Conservation (phyloP, 2,329 filamentous ascomycete genomes). For the Cercospora sesami region DNA sequence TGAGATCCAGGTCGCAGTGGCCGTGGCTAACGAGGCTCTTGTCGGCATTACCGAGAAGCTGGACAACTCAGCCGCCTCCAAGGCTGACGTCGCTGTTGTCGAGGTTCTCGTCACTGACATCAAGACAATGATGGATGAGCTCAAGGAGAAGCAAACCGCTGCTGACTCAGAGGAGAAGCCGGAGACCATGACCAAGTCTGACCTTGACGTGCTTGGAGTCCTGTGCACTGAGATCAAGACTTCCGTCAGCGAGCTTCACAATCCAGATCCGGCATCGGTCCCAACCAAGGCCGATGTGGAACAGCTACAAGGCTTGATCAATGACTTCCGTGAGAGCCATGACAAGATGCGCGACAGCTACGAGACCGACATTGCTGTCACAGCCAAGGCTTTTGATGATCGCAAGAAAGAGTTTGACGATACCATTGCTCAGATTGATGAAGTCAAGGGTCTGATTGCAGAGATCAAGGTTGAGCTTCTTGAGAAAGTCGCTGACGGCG, state of each 20-base stretch:
- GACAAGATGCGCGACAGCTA: slow-evolving; percentile 71
- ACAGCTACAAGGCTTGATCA: slow-evolving; percentile 56
- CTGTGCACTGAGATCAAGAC: slow-evolving; percentile 83
- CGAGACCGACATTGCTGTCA: slow-evolving; percentile 70
- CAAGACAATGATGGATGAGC: slow-evolving; percentile 71
- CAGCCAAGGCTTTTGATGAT: slow-evolving; percentile 76
- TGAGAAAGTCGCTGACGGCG: slow-evolving; percentile 73
- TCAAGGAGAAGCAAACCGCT: slow-evolving; percentile 45
- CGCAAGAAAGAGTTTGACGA: slow-evolving; percentile 80
- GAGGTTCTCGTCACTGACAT: slow-evolving; percentile 79
- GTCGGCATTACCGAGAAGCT: slow-evolving; percentile 65
- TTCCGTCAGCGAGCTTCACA: slow-evolving; percentile 70
- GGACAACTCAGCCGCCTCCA: slow-evolving; percentile 67
- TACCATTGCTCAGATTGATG: slow-evolving; percentile 73
- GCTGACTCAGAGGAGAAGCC: slow-evolving; percentile 48
- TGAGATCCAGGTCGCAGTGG: slow-evolving; percentile 65
- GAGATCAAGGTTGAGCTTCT: slow-evolving; percentile 77
- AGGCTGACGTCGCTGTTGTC: slow-evolving; percentile 74
- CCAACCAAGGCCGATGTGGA: slow-evolving; percentile 75
- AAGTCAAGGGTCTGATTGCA: slow-evolving; percentile 74
- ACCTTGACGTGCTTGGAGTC: slow-evolving; percentile 76
- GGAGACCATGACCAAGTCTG: slow-evolving; percentile 72
- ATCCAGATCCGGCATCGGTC: slow-evolving; percentile 68
- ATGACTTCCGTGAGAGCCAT: slow-evolving; percentile 57
- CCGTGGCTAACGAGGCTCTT: slow-evolving; percentile 74